Evolutionary conservation across 116 monocot species (phyloP).

Genomic region (Zostera marina): DNA sequence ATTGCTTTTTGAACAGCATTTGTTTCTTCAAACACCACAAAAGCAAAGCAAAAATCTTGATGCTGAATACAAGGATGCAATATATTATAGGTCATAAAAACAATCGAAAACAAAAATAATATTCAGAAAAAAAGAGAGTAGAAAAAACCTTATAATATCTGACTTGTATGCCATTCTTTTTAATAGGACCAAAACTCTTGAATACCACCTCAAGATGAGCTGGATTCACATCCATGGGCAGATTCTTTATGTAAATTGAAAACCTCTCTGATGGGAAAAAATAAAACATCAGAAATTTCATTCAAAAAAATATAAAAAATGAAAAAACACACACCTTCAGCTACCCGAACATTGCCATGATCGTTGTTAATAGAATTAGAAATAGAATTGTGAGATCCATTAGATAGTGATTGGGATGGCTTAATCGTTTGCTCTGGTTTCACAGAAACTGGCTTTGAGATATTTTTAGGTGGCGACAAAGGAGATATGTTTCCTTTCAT

Average conservation of each 20-base stretch:
- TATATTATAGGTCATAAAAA: neutral
- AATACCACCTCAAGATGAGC: conserved; percentile 81
- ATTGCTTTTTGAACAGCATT: conserved; percentile 81
- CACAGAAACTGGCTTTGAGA: conserved; percentile 25
- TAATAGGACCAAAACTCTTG: conserved; percentile 79
- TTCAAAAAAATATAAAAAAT: neutral
- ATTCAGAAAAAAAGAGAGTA: neutral
- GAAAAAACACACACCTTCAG: conserved; percentile 1
- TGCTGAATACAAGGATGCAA: conserved; percentile 16
- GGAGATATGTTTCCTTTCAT: conserved; percentile 45
- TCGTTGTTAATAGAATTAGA: conserved; percentile 3
- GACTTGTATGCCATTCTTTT: conserved; percentile 78
- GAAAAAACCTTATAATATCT: conserved; percentile 74
- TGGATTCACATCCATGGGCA: conserved; percentile 59
- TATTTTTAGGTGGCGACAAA: conserved; percentile 12
- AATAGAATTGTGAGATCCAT: conserved; percentile 14
- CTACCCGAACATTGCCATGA: conserved; percentile 1
- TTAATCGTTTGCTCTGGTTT: conserved; percentile 20
- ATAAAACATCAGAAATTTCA: neutral
- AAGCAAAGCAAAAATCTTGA: conserved; percentile 93
- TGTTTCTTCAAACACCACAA: conserved; percentile 76
- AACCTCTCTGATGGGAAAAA: conserved; percentile 41
- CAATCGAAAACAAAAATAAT: neutral
- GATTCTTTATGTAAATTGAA: conserved; percentile 66
- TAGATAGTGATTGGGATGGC: conserved; percentile 19